These are phyloP conservation scores for Juglanconis juglandina DNA, from an alignment of 2,329 filamentous ascomycete species.

Conservation along the genomic window DNA sequence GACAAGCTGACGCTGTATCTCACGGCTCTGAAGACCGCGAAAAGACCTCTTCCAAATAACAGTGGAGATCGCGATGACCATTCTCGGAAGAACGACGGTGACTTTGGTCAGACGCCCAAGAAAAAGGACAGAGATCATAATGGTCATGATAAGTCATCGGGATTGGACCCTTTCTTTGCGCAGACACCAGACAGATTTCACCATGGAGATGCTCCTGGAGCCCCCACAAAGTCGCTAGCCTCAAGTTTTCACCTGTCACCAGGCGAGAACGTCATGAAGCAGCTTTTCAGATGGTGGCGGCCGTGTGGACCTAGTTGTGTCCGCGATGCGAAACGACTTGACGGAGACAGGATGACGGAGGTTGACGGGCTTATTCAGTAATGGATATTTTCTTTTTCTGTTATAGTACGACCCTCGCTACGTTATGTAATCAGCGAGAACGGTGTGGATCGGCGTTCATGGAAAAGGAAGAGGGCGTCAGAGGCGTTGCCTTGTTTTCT, in stretches of 20 bases:
- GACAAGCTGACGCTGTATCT: slow-evolving; percentile 3
- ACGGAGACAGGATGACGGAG: not conserved
- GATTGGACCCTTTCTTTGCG: not conserved
- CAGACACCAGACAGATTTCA: not conserved
- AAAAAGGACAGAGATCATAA: not conserved
- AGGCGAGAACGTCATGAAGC: slow-evolving; percentile 4
- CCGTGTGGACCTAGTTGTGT: not conserved
- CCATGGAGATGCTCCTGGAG: no score
- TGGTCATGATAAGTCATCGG: not conserved
- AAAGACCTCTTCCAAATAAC: not conserved
- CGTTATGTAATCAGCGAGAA: not conserved
- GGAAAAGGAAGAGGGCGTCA: not conserved
- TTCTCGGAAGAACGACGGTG: not conserved
- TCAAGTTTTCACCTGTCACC: not conserved
- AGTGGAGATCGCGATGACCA: not conserved
- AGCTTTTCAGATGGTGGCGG: not conserved
- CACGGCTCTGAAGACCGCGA: not conserved
- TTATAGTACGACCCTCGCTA: not conserved
- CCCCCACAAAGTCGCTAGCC: not conserved
- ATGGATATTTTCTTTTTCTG: not conserved
- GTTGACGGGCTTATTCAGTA: not conserved
- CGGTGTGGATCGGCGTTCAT: not conserved
- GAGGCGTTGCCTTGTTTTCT: not conserved
- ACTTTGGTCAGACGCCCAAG: not conserved
- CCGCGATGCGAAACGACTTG: not conserved